Percentiles rank a stretch among this genome's conserved stretches.
phyloP scores from a whole-genome alignment of 2,329 filamentous ascomycete genomes.

The Gnomoniopsis smithogilvyi region DNA sequence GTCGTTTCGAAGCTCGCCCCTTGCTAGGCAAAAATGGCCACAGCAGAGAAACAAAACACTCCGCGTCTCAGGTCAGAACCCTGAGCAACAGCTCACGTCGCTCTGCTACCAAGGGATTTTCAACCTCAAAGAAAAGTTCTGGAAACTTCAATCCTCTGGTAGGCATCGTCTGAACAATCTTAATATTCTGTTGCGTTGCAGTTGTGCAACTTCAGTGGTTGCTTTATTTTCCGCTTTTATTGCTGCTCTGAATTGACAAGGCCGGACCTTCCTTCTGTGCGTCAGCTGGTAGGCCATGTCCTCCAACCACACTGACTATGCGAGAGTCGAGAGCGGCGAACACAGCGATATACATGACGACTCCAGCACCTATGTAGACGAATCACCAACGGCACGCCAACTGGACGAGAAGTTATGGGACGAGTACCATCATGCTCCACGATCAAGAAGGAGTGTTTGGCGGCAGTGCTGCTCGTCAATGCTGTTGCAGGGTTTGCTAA shows the following conservation, averaged over 20 bases:
- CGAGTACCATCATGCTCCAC: conserved; percentile 9
- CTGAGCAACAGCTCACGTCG: background rate
- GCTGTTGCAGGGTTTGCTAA: conserved; percentile 26
- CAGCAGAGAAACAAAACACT: conserved; percentile 3
- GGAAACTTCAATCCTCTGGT: too few relatives aligned
- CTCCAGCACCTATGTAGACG: conserved; percentile 24
- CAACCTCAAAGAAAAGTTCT: background rate
- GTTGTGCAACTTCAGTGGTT: too few relatives aligned
- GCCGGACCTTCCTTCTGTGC: background rate
- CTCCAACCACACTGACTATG: background rate
- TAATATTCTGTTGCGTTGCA: too few relatives aligned
- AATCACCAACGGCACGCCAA: conserved; percentile 23
- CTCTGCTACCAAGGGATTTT: background rate
- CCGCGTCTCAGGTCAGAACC: background rate
- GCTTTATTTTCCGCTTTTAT: too few relatives aligned
- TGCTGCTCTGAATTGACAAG: background rate
- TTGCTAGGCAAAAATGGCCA: background rate
- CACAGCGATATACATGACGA: conserved; percentile 25
- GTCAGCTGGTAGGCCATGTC: background rate
- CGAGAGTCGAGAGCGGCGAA: background rate
- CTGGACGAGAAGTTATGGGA: conserved; percentile 27
- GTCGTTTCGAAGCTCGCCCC: background rate
- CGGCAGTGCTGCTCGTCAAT: conserved; percentile 22
- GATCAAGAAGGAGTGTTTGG: conserved; percentile 16
- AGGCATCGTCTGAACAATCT: too few relatives aligned